Conservation (phyloP, 2,329 filamentous ascomycete genomes). For the Myriosclerotinia curreyana region DNA sequence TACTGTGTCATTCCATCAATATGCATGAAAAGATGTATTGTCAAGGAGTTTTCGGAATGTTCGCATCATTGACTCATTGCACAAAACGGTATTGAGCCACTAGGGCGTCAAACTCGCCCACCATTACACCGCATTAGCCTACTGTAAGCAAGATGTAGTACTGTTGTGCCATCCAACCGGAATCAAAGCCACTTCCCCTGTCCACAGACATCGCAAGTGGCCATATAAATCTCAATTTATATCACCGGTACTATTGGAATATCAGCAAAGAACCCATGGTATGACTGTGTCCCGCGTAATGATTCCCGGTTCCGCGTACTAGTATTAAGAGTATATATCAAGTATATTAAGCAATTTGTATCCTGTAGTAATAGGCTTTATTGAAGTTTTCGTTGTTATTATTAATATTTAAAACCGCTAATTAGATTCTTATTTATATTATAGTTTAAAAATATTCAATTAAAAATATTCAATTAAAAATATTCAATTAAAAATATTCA, state of each 20-base stretch:
- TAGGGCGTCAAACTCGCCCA: constrained; percentile 8
- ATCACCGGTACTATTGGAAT: background rate
- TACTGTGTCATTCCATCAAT: background rate
- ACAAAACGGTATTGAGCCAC: constrained; percentile 9
- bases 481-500: too few relatives aligned
- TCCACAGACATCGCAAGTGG: background rate
- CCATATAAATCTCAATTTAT: constrained; percentile 8
- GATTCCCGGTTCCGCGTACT: constrained; percentile 1
- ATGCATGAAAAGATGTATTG: constrained; percentile 9
- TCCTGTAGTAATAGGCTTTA: too few relatives aligned
- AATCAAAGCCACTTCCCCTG: constrained; percentile 5
- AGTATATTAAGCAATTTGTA: too few relatives aligned
- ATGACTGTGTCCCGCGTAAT: background rate
- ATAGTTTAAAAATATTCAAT: too few relatives aligned
- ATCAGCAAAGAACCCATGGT: background rate
- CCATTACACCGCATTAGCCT: constrained; percentile 19
- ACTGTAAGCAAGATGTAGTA: constrained; percentile 3
- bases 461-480: too few relatives aligned
- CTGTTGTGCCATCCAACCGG: constrained; percentile 5
- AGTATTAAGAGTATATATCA: background rate
- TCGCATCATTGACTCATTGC: background rate
- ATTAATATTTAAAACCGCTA: too few relatives aligned
- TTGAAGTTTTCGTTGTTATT: too few relatives aligned
- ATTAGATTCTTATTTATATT: background rate
- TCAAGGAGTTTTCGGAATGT: background rate